These are phyloP conservation scores for Heliamphora pulchella DNA, from an alignment of 179 eudicot genomes.

Conservation along the genomic window DNA sequence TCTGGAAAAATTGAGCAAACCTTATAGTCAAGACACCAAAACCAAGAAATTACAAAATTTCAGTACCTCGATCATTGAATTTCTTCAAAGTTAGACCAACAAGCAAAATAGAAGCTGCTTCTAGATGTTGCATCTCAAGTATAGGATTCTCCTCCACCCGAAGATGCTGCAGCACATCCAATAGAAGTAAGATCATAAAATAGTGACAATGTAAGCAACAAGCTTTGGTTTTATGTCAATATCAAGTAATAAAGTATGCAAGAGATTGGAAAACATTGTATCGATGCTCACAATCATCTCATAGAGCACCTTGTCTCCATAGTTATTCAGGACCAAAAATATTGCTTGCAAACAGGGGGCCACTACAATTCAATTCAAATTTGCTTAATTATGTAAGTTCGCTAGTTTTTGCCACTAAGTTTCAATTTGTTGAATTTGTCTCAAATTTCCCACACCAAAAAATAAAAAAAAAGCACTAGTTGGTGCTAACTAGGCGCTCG, in stretches of 20 bases:
- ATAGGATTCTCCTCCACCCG: conserved; percentile 96
- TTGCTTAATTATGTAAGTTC: neutral
- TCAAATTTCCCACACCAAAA: too few species aligned
- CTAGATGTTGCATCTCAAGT: conserved; percentile 80
- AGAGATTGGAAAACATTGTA: neutral
- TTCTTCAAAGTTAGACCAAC: conserved; percentile 87
- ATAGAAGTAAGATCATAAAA: neutral
- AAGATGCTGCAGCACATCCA: conserved; percentile 60
- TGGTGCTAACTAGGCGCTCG: too few species aligned
- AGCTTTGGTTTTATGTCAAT: neutral
- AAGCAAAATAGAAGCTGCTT: conserved; percentile 93
- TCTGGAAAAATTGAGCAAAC: conserved; percentile 4
- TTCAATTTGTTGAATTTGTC: neutral
- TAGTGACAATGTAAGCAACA: neutral
- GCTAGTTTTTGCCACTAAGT: neutral
- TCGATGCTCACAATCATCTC: neutral
- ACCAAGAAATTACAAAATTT: conserved; percentile 10
- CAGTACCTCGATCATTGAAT: conserved; percentile 82
- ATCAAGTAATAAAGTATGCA: neutral
- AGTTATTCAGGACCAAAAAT: neutral
- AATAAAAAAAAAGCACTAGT: too few species aligned
- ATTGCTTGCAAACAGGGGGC: neutral
- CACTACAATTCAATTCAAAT: neutral
- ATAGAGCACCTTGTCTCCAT: neutral
- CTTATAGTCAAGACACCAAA: neutral